Evolutionary conservation across 2,329 filamentous ascomycete species (phyloP), one percentile per base, ranked within the genome.

Genomic region (Cordyceps javanica): DNA sequence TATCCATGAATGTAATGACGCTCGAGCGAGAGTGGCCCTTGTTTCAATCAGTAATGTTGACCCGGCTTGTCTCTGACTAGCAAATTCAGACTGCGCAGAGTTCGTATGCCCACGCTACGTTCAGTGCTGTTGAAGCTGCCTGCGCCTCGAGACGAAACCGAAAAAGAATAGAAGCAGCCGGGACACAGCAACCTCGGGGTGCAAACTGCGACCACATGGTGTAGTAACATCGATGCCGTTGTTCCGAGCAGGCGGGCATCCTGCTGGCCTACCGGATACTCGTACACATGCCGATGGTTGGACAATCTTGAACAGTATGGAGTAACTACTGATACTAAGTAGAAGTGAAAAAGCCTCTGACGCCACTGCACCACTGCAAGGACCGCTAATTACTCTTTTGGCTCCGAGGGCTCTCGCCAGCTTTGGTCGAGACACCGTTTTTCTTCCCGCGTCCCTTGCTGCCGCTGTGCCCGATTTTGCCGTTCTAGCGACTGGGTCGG

Each of bases 381-480:
- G 53, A 41, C 53, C 53, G 53, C 53, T 49, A 56, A 56, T 56
- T 56, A 56, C 53, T 41, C 25, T 25, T 41, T 49, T 48, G 44
- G 53, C 41, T 49, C 42, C 53, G 44, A 56, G 13, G 34, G 11
- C n/a, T 44, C 36, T 55, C 19, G 44, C 53, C 53, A 34, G 34
- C 42, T 49, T 48, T 48, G 53, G 53, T 49, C 44, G 42, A 48
- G 53, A 38, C 42, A 19, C 51, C 50, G 21, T n/a, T 44, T 54
- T 28, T 52, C 14, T 41, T 19, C n/a, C n/a, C n/a, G 25, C 26
- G 39, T 42, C 14, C 39, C 30, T 55, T 16, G 32, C 13, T 46
- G 28, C 52, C 53, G 53, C 42, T 44, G 23, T 16, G 32, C 36
- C 53, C 53, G 44, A 55, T 55, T 48, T 13, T 44, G 39, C 52